Evolutionary conservation across 2,329 filamentous ascomycete species (phyloP).

Genomic region (Paradendryphiella salina): DNA sequence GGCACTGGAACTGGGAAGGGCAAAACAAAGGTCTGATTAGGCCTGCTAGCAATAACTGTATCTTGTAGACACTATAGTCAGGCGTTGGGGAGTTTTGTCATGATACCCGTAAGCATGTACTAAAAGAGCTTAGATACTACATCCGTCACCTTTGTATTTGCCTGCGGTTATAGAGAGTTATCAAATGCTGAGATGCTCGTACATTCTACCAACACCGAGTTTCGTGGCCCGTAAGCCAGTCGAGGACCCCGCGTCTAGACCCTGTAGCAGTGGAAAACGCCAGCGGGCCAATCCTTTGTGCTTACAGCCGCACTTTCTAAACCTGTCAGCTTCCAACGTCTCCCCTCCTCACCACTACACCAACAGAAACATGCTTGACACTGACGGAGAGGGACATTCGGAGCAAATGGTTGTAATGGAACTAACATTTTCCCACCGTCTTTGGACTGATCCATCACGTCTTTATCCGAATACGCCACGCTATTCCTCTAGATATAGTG

Average conservation of each 20-base stretch:
- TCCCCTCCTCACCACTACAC: slow-evolving; percentile 5
- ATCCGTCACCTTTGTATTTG: not conserved
- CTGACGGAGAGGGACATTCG: not conserved
- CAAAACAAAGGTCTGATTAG: slow-evolving; percentile 18
- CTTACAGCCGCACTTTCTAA: not conserved
- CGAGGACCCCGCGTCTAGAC: not conserved
- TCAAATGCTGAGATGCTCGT: too few species aligned
- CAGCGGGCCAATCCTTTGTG: slow-evolving; percentile 6
- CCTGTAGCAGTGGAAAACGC: slow-evolving; percentile 1
- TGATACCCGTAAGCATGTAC: slow-evolving; percentile 11
- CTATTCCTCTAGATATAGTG: not conserved
- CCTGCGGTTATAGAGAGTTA: too few species aligned
- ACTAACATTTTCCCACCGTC: not conserved
- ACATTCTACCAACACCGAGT: too few species aligned
- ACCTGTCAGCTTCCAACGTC: not conserved
- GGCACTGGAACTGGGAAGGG: slow-evolving; percentile 31
- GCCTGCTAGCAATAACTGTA: not conserved
- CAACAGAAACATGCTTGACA: not conserved
- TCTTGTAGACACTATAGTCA: not conserved
- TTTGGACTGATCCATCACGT: not conserved
- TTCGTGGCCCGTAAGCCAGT: not conserved
- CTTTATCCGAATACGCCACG: slow-evolving; percentile 1
- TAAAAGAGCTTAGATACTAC: not conserved
- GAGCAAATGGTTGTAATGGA: not conserved
- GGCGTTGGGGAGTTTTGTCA: slow-evolving; percentile 11